Conservation (phyloP, 805 yeast species). For the Wickerhamomyces queroliae region DNA sequence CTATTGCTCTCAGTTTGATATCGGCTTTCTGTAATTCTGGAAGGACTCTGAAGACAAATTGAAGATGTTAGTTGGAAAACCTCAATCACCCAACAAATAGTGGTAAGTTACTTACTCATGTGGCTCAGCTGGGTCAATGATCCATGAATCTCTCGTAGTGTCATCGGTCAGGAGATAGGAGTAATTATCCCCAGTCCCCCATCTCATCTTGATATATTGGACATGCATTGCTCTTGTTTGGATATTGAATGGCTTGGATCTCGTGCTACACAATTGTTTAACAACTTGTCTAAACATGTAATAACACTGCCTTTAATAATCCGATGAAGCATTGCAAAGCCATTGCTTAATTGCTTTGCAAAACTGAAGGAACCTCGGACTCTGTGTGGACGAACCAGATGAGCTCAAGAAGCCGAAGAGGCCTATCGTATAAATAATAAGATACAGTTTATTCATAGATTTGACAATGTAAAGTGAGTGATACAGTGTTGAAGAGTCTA, state of each 20-base stretch:
- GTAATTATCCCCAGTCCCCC: conserved; percentile 93
- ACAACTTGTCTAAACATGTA: background rate
- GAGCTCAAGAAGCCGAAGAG: no score
- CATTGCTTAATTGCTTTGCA: no score
- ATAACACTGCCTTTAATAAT: no score
- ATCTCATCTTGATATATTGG: conserved; percentile 81
- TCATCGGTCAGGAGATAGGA: conserved; percentile 72
- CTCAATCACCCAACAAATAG: background rate
- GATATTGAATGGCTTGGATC: background rate
- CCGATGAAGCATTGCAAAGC: no score
- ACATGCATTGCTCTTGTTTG: conserved; percentile 65
- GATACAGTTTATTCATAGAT: no score
- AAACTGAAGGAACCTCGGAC: no score
- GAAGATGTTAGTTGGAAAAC: background rate
- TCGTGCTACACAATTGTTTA: background rate
- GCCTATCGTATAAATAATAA: no score
- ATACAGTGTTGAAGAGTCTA: no score
- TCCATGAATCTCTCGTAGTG: conserved; percentile 61
- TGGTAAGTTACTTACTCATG: conserved; percentile 42
- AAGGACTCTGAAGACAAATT: conserved; percentile 26
- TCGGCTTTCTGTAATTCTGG: conserved; percentile 34
- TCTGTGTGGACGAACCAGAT: no score
- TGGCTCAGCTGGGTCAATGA: conserved; percentile 92
- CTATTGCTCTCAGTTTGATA: conserved; percentile 63
- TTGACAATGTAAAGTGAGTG: no score